phyloP scores from a whole-genome alignment of 2,329 filamentous ascomycete genomes.

The Phialocephala sp. region DNA sequence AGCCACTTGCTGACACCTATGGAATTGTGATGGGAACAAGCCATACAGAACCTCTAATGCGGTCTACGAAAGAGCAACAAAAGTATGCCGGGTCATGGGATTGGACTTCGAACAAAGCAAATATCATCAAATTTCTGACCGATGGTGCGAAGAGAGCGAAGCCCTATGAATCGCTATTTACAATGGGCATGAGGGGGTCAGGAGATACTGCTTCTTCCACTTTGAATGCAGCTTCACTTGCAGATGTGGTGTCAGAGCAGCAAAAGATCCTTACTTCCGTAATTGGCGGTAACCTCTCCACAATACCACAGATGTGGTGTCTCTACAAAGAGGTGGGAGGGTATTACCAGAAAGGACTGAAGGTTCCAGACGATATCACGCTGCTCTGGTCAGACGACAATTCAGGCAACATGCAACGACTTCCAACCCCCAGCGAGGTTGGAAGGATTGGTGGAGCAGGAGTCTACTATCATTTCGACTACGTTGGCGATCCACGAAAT shows the following conservation, averaged over 20 bases:
- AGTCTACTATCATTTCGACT: constrained; percentile 66
- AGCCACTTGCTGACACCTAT: constrained; percentile 70
- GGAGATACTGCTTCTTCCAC: constrained; percentile 66
- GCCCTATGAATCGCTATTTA: constrained; percentile 68
- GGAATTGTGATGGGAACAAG: constrained; percentile 74
- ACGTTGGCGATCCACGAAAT: constrained; percentile 51
- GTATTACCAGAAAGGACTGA: constrained; percentile 68
- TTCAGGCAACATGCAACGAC: constrained; percentile 66
- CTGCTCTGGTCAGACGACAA: constrained; percentile 75
- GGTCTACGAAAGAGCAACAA: constrained; percentile 59
- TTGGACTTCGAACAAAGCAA: constrained; percentile 70
- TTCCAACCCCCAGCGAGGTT: constrained; percentile 64
- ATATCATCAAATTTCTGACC: constrained; percentile 69
- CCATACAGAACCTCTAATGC: constrained; percentile 74
- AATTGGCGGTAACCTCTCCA: constrained; percentile 50
- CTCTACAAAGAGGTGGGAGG: constrained; percentile 75
- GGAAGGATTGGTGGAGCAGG: constrained; percentile 64
- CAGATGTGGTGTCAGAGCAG: constrained; percentile 64
- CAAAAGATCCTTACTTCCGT: constrained; percentile 58
- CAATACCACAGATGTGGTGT: constrained; percentile 70
- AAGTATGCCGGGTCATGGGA: constrained; percentile 64
- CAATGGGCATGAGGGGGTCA: constrained; percentile 71
- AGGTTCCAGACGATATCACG: constrained; percentile 68
- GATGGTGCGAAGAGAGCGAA: constrained; percentile 70
- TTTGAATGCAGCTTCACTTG: constrained; percentile 60